Evolutionary conservation across 768 basidiomycete genomes (phyloP), one percentile per base, ranked within the genome.

Genomic region (Xanthoconium purpureum): DNA sequence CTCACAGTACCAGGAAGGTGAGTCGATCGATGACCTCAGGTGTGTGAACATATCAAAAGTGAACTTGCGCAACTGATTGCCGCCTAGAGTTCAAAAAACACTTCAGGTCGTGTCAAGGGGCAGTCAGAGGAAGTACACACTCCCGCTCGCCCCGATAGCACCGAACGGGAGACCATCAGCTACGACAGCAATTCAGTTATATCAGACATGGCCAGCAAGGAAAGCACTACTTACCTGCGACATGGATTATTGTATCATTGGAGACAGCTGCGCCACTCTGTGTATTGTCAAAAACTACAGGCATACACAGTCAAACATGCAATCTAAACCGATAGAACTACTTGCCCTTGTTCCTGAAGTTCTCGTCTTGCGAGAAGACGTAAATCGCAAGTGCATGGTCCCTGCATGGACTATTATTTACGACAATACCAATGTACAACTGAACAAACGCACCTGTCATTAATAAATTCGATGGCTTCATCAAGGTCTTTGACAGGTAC

Each of bases 31-130:
- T 5, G 84, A 66, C 49, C 92, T 80, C 28, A 81, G 61, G 66
- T 93, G 90, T 0, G 89, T 91, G 73, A 94, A 94, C 65, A 80
- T 75, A 56, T 91, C 87, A 60, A 92, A 94, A 6, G 77, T 74
- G 63, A 75, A 87, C 65, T 91, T 91, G 35, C 91, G 87, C 4
- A 84, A 84, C 64, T 88, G 84, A 52, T 78, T 75, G 12, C 91
- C 85, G 54, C 77, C 89, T 87, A 35, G n/a, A 33, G 7, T 47
- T 9, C n/a, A n/a, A 14, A 44, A 48, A 35, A 13, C 42, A 1
- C 0, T 20, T 57, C 37, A 13, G 33, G 24, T 50, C 30, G n/a
- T 28, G 17, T 36, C 40, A 37, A 33, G 13, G 15, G 14, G 7
- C 6, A 47, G 40, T 52, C 53, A 53, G 47, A 30, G n/a, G 63